phyloP scores from a whole-genome alignment of 495 filamentous ascomycete genomes.

The Pseudoneurospora amorphoporcata region DNA sequence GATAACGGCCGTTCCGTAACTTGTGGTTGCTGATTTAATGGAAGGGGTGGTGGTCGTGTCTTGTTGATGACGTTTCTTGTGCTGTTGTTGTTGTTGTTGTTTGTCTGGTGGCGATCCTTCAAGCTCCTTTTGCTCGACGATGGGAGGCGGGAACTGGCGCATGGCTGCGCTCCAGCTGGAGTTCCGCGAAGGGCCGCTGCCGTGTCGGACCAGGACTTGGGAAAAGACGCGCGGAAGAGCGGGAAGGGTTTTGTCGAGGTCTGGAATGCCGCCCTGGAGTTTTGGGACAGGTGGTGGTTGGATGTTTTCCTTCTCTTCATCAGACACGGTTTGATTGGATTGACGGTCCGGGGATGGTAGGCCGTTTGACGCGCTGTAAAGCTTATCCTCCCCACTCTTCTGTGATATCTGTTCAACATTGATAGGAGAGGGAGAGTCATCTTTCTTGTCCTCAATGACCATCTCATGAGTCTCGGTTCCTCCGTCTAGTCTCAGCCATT shows the following conservation, averaged over 20 bases:
- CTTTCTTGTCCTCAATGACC: conserved; percentile 2
- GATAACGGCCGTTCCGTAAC: background rate
- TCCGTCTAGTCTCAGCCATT: conserved; percentile 2
- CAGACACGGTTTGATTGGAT: background rate
- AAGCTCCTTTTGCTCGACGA: conserved; percentile 24
- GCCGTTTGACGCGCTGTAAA: background rate
- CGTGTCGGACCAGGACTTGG: background rate
- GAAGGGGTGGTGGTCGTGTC: background rate
- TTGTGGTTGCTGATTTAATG: background rate
- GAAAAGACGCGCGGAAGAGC: background rate
- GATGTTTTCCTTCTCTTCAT: background rate
- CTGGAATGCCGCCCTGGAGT: background rate
- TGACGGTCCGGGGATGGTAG: background rate
- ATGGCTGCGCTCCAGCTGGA: background rate
- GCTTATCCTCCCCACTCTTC: background rate
- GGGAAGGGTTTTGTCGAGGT: background rate
- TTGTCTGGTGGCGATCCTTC: conserved; percentile 3
- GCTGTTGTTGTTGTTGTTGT: conserved; percentile 14
- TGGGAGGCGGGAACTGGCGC: conserved; percentile 10
- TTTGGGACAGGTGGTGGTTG: background rate
- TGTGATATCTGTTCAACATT: background rate
- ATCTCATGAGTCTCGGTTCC: conserved; percentile 3
- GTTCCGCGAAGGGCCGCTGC: background rate
- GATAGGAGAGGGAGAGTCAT: background rate
- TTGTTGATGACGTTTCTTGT: conserved; percentile 16